Percentiles rank a stretch among this genome's conserved stretches.
Evolutionary conservation across 306 rosid genomes (phyloP).

Genomic region (Boehmeria nivea): DNA sequence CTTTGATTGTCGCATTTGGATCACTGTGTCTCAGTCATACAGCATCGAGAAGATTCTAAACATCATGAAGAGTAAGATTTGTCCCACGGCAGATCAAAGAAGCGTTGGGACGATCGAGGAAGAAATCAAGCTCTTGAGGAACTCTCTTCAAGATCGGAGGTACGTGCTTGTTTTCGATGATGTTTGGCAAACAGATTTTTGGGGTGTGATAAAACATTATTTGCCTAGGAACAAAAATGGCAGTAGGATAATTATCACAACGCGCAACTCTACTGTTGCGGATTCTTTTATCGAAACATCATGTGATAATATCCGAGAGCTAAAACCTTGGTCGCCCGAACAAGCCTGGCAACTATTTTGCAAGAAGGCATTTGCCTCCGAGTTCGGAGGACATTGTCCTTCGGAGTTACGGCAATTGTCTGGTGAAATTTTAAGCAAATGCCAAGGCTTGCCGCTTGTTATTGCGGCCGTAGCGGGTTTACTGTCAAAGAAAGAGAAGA

Average conservation of each 20-base stretch:
- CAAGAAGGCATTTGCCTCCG: conserved; percentile 1
- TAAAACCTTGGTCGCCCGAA: conserved; percentile 2
- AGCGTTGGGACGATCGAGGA: neutral
- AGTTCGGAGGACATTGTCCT: neutral
- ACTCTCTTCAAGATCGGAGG: neutral
- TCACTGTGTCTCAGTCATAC: conserved; percentile 12
- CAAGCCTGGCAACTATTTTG: conserved; percentile 8
- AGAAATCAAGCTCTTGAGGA: neutral
- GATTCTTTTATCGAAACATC: neutral
- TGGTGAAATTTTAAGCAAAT: conserved; percentile 2
- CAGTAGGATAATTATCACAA: conserved; percentile 16
- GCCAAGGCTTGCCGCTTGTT: conserved; percentile 18
- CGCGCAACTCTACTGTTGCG: neutral
- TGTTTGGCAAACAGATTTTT: neutral
- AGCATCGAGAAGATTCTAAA: neutral
- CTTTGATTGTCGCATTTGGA: conserved; percentile 15
- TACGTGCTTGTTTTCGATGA: conserved; percentile 8
- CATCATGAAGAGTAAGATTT: neutral
- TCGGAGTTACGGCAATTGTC: conserved; percentile 6
- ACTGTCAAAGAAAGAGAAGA: conserved; percentile 2
- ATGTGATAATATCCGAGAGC: neutral
- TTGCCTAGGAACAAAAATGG: conserved; percentile 8
- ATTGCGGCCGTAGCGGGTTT: conserved; percentile 15
- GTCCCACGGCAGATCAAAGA: neutral
- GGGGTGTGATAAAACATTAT: conserved; percentile 5